phyloP scores from a whole-genome alignment of 768 basidiomycete genomes.

The Panellus pusillus region DNA sequence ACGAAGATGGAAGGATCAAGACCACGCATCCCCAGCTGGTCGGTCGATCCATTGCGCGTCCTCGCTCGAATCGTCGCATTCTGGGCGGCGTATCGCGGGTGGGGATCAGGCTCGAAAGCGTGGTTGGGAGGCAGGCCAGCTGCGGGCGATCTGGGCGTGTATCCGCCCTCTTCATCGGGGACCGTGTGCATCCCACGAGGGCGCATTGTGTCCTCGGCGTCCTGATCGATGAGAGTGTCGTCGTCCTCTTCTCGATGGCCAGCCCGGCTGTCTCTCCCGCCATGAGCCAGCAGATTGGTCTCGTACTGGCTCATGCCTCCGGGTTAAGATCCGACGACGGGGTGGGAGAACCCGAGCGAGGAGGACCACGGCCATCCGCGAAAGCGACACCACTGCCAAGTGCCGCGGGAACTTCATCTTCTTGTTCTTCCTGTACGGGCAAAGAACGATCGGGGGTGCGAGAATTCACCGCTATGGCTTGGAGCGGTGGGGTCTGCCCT shows the following conservation, averaged over 20 bases:
- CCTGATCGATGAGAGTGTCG: slow-evolving; percentile 45
- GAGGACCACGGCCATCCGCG: slow-evolving; percentile 33
- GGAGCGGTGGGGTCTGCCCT: slow-evolving; percentile 55
- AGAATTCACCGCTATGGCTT: slow-evolving; percentile 41
- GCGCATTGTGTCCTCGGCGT: slow-evolving; percentile 33
- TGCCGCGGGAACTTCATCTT: slow-evolving; percentile 53
- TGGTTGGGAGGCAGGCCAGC: slow-evolving; percentile 55
- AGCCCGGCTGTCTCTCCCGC: slow-evolving; percentile 38
- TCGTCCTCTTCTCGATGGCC: slow-evolving; percentile 45
- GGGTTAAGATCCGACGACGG: slow-evolving; percentile 57
- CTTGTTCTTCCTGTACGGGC: slow-evolving; percentile 75
- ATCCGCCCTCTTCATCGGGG: slow-evolving; percentile 53
- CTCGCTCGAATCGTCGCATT: slow-evolving; percentile 44
- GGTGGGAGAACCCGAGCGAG: slow-evolving; percentile 43
- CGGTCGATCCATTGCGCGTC: slow-evolving; percentile 57
- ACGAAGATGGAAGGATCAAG: slow-evolving; percentile 60
- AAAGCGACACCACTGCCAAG: slow-evolving; percentile 32
- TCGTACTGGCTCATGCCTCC: slow-evolving; percentile 39
- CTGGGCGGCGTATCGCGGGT: slow-evolving; percentile 29
- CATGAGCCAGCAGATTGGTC: slow-evolving; percentile 30
- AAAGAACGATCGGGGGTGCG: slow-evolving; percentile 72
- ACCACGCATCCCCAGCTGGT: slow-evolving; percentile 60
- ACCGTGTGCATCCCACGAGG: slow-evolving; percentile 33
- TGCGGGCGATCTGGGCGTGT: slow-evolving; percentile 70
- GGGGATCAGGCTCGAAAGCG: slow-evolving; percentile 24